phyloP scores from a whole-genome alignment of 164 flowering plant species.

The Macadamia tetraphylla region DNA sequence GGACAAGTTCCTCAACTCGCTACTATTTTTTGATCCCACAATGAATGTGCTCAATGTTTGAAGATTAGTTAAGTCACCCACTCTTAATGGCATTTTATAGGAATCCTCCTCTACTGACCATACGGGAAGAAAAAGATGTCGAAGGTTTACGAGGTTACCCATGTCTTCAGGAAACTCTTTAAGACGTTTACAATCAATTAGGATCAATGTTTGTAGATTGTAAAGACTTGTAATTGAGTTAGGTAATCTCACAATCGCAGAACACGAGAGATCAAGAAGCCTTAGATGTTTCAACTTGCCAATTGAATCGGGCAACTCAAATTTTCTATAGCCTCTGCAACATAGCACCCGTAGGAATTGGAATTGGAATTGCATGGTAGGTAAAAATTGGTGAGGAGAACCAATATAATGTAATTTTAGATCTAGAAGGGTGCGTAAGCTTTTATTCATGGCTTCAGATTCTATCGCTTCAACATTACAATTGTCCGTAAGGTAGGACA shows the following conservation, averaged over 20 bases:
- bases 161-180: constrained; percentile 13
- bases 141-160: constrained; percentile 14
- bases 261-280: constrained; percentile 22
- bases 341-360: constrained; percentile 18
- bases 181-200: constrained; percentile 17
- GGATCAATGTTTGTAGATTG: constrained; percentile 28
- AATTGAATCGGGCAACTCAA: no score
- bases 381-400: no score
- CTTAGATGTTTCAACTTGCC: constrained; percentile 20
- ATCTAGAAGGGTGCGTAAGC: constrained; percentile 21
- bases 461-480: neutral
- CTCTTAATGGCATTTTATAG: no score
- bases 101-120: no score
- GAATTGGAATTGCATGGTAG: neutral
- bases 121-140: constrained; percentile 11
- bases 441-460: neutral
- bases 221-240: constrained; percentile 14
- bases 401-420: no score
- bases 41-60: no score
- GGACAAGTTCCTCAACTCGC: neutral
- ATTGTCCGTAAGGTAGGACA: neutral
- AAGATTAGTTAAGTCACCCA: no score
- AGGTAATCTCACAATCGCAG: constrained; percentile 21
- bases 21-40: no score
- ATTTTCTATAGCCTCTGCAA: neutral